Conservation (phyloP, 345 rosid species). For the Brassica incana region DNA sequence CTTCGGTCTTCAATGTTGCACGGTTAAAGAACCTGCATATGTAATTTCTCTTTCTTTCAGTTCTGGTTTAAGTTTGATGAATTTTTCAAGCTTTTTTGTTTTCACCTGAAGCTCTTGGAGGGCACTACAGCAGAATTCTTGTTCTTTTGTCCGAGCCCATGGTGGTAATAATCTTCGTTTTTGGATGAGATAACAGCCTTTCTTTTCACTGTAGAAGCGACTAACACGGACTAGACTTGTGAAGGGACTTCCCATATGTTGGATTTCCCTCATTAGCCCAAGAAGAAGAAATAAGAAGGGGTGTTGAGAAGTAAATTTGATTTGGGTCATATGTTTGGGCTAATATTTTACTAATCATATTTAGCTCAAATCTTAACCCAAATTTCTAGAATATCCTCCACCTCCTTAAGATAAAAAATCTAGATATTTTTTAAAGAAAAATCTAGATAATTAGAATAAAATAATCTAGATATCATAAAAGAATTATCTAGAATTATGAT, state of each 20-base stretch:
- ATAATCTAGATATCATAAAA: no score
- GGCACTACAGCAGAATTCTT: slow-evolving; percentile 18
- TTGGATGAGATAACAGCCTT: slow-evolving; percentile 32
- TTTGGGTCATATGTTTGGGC: no score
- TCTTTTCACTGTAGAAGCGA: slow-evolving; percentile 45
- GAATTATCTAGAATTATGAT: no score
- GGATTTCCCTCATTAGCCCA: no score
- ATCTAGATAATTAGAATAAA: no score
- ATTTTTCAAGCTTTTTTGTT: neutral
- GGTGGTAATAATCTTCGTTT: slow-evolving; percentile 40
- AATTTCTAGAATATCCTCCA: no score
- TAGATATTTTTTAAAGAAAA: no score
- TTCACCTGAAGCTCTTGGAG: slow-evolving; percentile 43
- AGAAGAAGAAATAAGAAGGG: no score
- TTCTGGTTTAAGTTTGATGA: neutral
- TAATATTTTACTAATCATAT: no score
- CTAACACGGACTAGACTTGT: slow-evolving; percentile 43
- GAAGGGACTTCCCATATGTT: slow-evolving; percentile 48
- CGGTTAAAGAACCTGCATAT: slow-evolving; percentile 25
- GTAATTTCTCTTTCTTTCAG: neutral
- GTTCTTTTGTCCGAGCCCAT: neutral
- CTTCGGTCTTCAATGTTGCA: slow-evolving; percentile 44
- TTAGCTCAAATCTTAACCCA: no score
- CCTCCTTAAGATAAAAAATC: no score
- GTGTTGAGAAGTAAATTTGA: no score